phyloP scores from a whole-genome alignment of 2,329 filamentous ascomycete species.

The Akanthomyces lecanii region DNA sequence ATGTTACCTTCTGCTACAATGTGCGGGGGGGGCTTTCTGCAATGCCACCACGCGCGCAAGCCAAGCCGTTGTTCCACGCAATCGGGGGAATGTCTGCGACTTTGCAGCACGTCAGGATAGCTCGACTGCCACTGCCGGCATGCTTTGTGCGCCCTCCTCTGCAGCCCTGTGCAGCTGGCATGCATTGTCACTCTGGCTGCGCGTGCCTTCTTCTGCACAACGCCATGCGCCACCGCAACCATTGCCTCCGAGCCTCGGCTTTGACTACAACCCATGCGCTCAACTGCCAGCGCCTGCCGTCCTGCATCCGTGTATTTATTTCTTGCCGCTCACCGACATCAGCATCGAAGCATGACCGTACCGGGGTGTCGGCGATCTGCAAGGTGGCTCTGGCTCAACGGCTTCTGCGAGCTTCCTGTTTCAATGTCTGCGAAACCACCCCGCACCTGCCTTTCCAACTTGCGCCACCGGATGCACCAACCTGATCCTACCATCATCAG shows the following conservation, averaged over 20 bases:
- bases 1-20: background rate
- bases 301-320: background rate
- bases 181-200: background rate
- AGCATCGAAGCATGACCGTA: background rate
- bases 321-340: conserved; percentile 9
- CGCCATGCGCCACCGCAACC: background rate
- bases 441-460: background rate
- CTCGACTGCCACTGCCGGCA: background rate
- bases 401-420: conserved; percentile 1
- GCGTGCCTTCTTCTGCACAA: background rate
- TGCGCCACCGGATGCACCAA: background rate
- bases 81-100: conserved; percentile 2
- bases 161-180: conserved; percentile 12
- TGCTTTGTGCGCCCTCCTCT: background rate
- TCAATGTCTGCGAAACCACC: conserved; percentile 12
- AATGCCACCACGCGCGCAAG: background rate
- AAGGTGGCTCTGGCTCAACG: background rate
- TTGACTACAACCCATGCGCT: background rate
- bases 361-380: conserved; percentile 3
- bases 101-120: background rate
- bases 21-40: background rate
- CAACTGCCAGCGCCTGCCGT: conserved; percentile 4
- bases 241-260: conserved; percentile 3
- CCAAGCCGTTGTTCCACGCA: conserved; percentile 3
- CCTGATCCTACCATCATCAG: background rate